These are phyloP conservation scores for Alternaria sp. DNA, from an alignment of 2,329 filamentous ascomycete genomes.

Conservation along the genomic window DNA sequence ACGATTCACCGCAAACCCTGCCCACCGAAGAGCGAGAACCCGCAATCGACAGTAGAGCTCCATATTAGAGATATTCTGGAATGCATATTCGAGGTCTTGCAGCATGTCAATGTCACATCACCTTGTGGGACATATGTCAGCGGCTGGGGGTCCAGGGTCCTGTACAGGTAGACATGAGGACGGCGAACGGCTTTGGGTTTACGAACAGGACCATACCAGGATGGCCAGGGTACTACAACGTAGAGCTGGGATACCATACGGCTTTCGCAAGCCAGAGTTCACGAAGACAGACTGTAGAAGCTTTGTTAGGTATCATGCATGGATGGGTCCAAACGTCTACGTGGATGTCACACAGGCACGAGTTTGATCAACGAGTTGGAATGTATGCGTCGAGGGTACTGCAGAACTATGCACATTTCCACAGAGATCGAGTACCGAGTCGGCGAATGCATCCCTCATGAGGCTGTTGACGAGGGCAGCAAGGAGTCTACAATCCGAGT, in stretches of 20 bases:
- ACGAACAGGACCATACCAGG: no score
- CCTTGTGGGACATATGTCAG: not conserved
- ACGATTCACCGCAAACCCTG: not conserved
- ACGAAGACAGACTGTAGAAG: rapidly evolving
- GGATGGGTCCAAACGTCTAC: not conserved
- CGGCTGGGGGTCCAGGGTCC: not conserved
- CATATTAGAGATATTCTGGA: no score
- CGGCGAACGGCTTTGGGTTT: not conserved
- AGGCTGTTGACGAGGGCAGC: not conserved
- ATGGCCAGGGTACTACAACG: not conserved
- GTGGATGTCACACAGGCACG: not conserved
- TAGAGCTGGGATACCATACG: not conserved
- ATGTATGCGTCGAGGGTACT: no score
- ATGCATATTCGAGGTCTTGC: rapidly evolving
- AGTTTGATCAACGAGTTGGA: not conserved
- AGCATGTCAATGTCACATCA: not conserved
- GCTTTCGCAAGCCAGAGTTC: not conserved
- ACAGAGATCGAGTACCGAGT: not conserved
- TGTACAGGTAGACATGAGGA: not conserved
- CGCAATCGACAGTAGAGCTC: not conserved
- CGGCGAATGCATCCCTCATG: not conserved
- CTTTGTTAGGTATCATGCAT: not conserved
- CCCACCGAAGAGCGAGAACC: not conserved
- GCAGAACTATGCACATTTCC: not conserved
- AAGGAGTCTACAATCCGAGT: not conserved